These are phyloP conservation scores for Trametes elegans DNA, from an alignment of 768 basidiomycete species.

Conservation along the genomic window DNA sequence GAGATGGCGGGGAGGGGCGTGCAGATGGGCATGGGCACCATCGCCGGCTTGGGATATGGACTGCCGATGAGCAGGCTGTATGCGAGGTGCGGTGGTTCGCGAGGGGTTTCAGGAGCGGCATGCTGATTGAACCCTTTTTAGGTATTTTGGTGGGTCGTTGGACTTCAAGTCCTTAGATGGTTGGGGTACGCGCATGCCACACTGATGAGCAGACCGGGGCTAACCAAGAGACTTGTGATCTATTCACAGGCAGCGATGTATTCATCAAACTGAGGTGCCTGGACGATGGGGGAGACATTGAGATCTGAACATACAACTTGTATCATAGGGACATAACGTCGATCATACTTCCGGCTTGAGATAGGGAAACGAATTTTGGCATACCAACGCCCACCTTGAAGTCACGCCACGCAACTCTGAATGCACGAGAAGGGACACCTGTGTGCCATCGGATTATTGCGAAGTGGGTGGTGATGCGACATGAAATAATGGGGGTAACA, in stretches of 20 bases:
- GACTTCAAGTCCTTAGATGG: constrained; percentile 81
- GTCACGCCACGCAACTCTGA: too few relatives aligned
- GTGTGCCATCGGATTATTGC: constrained; percentile 22
- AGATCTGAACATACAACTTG: constrained; percentile 34
- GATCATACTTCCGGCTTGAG: too few relatives aligned
- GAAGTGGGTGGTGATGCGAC: constrained; percentile 20
- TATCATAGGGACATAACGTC: not conserved
- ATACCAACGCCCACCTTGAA: not conserved
- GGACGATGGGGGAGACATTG: constrained; percentile 50
- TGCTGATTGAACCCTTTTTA: constrained; percentile 31
- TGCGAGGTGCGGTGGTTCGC: constrained; percentile 42
- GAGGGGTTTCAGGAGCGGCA: constrained; percentile 13
- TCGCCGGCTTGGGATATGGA: constrained; percentile 88
- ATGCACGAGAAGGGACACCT: constrained; percentile 1
- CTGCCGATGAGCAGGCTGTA: constrained; percentile 78
- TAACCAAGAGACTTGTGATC: too few relatives aligned
- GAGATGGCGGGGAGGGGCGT: constrained; percentile 78
- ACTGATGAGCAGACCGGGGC: not conserved
- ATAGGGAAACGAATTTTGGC: too few relatives aligned
- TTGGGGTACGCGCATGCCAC: constrained; percentile 55
- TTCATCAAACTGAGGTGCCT: constrained; percentile 54
- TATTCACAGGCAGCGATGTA: constrained; percentile 44
- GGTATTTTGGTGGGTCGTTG: constrained; percentile 85
- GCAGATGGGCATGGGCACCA: constrained; percentile 82
- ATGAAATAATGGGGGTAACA: constrained; percentile 17